Evolutionary conservation across 305 asterid genomes (phyloP).

Genomic region (Fraxinus floribunda): DNA sequence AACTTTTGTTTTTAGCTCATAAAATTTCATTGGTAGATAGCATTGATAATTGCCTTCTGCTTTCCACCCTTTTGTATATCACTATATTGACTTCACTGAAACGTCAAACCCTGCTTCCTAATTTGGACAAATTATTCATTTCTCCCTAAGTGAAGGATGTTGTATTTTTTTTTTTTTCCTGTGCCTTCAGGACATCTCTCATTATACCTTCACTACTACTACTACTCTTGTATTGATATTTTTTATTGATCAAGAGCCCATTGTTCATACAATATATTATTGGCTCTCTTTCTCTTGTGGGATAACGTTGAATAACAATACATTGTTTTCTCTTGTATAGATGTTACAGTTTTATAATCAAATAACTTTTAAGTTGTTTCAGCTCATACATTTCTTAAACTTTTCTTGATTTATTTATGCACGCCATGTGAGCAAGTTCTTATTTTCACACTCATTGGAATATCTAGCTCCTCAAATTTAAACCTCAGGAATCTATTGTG

Average conservation of each 20-base stretch:
- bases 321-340: neutral
- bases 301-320: neutral
- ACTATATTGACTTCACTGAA: neutral
- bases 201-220: neutral
- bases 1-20: neutral
- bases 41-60: neutral
- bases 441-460: neutral
- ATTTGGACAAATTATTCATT: neutral
- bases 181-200: neutral
- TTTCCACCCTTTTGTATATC: neutral
- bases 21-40: neutral
- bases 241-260: neutral
- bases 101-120: neutral
- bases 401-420: neutral
- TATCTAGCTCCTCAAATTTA: neutral
- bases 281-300: neutral
- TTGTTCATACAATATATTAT: neutral
- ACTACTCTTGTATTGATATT: neutral
- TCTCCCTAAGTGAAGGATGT: neutral
- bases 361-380: neutral
- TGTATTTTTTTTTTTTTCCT: neutral
- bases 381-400: neutral
- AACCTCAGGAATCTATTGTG: neutral
- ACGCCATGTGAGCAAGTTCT: neutral
- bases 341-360: neutral